Evolutionary conservation across 306 rosid species (phyloP).

Genomic region (Bauhinia variegata): DNA sequence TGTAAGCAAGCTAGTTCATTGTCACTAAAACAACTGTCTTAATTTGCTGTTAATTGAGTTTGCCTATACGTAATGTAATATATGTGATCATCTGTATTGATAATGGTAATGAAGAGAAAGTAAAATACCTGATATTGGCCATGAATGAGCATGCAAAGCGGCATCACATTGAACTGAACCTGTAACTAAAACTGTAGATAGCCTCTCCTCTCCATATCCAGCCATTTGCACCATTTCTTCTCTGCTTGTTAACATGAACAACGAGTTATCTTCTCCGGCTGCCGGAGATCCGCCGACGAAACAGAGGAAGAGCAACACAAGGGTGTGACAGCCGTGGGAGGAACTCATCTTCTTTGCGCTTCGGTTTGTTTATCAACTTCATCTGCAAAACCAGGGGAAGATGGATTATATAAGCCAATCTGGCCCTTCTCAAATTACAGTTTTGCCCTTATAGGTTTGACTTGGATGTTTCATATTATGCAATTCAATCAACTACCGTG

Average conservation of each 20-base stretch:
- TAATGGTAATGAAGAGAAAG: too few relatives aligned
- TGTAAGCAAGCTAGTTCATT: background rate
- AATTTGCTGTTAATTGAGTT: too few relatives aligned
- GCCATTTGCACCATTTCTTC: conserved; percentile 70
- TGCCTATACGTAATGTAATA: too few relatives aligned
- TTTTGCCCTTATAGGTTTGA: conserved; percentile 38
- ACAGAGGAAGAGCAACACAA: conserved; percentile 34
- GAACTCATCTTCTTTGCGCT: conserved; percentile 45
- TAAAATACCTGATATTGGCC: conserved; percentile 72
- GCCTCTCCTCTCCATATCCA: conserved; percentile 92
- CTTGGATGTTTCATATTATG: background rate
- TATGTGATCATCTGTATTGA: too few relatives aligned
- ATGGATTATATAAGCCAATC: background rate
- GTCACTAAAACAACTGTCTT: too few relatives aligned
- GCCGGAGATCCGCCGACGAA: conserved; percentile 20
- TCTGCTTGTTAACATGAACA: conserved; percentile 52
- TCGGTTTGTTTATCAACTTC: conserved; percentile 30
- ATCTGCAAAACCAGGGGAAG: conserved; percentile 18
- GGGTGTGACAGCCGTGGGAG: conserved; percentile 40
- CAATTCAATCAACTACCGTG: conserved; percentile 3
- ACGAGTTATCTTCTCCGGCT: conserved; percentile 23
- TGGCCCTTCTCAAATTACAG: conserved; percentile 9
- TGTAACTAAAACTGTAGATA: conserved; percentile 84
- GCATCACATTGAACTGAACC: conserved; percentile 76
- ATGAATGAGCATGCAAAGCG: conserved; percentile 56